These are phyloP conservation scores for Chloris gayana DNA, from an alignment of 176 grass and related monocot species.

Conservation along the genomic window DNA sequence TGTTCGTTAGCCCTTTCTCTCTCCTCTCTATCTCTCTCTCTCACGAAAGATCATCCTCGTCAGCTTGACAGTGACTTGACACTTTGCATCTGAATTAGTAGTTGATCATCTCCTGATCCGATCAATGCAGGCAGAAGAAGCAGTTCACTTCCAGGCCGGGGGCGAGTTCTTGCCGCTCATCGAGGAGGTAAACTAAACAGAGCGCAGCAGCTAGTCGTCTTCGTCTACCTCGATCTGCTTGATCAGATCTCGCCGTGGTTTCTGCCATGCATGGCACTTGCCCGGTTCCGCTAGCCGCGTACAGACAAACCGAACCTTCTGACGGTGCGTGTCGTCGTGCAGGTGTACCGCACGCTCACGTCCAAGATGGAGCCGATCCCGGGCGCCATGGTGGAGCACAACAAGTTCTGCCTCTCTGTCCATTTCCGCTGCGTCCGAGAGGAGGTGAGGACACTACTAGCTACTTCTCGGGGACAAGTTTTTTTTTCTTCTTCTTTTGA, in stretches of 20 bases:
- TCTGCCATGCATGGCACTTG: neutral
- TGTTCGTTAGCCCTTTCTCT: constrained; percentile 3
- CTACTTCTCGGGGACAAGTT: neutral
- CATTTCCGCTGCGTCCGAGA: constrained; percentile 80
- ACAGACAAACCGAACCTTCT: neutral
- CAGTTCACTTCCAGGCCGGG: constrained; percentile 60
- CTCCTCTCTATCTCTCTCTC: neutral
- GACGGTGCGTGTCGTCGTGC: neutral
- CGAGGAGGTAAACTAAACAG: constrained; percentile 42
- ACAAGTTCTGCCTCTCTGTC: constrained; percentile 90
- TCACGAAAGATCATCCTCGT: neutral
- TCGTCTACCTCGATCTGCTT: neutral
- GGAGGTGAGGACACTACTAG: constrained; percentile 39
- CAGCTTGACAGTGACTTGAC: neutral
- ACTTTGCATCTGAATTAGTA: neutral
- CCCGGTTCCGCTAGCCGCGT: neutral
- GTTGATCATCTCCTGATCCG: neutral
- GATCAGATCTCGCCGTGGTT: neutral
- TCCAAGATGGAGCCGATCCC: constrained; percentile 57
- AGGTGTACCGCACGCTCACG: constrained; percentile 61
- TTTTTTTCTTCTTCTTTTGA: too few relatives aligned
- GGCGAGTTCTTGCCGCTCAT: constrained; percentile 80
- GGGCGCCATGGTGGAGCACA: constrained; percentile 72
- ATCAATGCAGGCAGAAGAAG: constrained; percentile 46
- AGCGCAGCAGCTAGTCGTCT: neutral